A percentile compares a stretch with the other conserved stretches of the same genome.
These are phyloP conservation scores for Hypocreales sp. DNA, from an alignment of 2,329 filamentous ascomycete species.

Conservation along the genomic window DNA sequence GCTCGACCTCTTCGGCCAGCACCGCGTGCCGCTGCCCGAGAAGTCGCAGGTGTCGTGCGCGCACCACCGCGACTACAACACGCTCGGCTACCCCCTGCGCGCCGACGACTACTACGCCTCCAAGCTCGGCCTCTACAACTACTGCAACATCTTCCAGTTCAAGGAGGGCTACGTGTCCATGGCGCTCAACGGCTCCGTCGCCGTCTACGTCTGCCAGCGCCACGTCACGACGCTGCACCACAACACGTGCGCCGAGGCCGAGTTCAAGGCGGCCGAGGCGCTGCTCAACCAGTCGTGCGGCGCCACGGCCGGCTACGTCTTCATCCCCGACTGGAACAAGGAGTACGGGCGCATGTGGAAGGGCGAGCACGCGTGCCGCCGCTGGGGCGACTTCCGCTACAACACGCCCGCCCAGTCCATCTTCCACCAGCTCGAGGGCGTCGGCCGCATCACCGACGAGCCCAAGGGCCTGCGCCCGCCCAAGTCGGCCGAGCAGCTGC, in stretches of 20 bases:
- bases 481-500: background rate
- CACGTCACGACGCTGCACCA: background rate
- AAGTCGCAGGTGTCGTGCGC: slow-evolving; percentile 1
- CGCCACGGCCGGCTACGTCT: slow-evolving; percentile 1
- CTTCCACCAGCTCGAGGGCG: background rate
- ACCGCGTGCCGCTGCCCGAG: background rate
- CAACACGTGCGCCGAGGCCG: slow-evolving; percentile 2
- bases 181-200: slow-evolving; percentile 3
- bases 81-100: slow-evolving; percentile 2
- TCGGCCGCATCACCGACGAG: background rate
- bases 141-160: slow-evolving; percentile 2
- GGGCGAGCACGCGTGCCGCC: background rate
- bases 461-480: background rate
- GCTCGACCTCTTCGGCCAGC: background rate
- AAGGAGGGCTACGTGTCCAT: slow-evolving; percentile 2
- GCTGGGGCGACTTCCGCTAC: background rate
- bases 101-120: slow-evolving; percentile 3
- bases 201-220: slow-evolving; percentile 4
- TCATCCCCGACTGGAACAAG: slow-evolving; percentile 1
- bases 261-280: slow-evolving; percentile 4
- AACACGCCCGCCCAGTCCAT: too few relatives aligned
- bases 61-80: background rate
- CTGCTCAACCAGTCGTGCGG: slow-evolving; percentile 4
- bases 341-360: slow-evolving; percentile 5
- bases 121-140: slow-evolving; percentile 4